Base-by-base conservation (phyloP, 306 rosid genomes). In the Vicia villosa region DNA sequence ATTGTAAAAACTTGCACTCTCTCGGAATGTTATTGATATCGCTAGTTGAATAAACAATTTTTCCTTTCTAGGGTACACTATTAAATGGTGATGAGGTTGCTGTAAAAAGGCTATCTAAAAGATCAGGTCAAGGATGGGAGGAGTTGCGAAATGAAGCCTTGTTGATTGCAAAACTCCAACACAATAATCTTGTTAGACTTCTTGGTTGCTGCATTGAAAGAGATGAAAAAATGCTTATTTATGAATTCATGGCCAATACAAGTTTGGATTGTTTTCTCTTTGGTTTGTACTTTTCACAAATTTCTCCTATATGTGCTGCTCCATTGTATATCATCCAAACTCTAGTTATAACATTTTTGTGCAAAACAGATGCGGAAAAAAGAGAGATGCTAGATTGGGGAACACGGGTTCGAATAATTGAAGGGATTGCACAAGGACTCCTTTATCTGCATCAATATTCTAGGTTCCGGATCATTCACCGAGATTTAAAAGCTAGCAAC, bases 111-210 rank as follows among this genome's bases (percentile, higher is more conserved):
- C 43, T 68, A 14, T 81, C 80, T 2, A 22, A 42, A 63, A 74
- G 74, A 49, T 81, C 85, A 4, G 82, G 74, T 51, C 85, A 81
- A 63, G 85, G 82, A 46, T 77, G 79, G 85, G 79, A 73, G 52
- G 82, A 81, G 62, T 30, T 77, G 19, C 63, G 51, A 73, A 73
- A 73, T 41, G 85, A 81, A 63, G 79, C 76, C 1, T 3, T 49
- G 51, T 59, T 81, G 16, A 74, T 81, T 40, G 77, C 85, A 37
- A 77, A 81, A 66, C 82, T 81, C 43, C 82, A 77, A 64, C 85
- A 81, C 55, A 63, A 74, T 36, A 77, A 73, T 57, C 80, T 81
- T 47, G 82, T 81, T 6, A 51, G 58, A 51, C 58, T 51, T 51
- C 58, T 51, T 0, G 58, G 58, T 3, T 51, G 58, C 22, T 51